These are phyloP conservation scores for Emericellopsis terricola DNA, from an alignment of 495 filamentous ascomycete species.

Conservation along the genomic window DNA sequence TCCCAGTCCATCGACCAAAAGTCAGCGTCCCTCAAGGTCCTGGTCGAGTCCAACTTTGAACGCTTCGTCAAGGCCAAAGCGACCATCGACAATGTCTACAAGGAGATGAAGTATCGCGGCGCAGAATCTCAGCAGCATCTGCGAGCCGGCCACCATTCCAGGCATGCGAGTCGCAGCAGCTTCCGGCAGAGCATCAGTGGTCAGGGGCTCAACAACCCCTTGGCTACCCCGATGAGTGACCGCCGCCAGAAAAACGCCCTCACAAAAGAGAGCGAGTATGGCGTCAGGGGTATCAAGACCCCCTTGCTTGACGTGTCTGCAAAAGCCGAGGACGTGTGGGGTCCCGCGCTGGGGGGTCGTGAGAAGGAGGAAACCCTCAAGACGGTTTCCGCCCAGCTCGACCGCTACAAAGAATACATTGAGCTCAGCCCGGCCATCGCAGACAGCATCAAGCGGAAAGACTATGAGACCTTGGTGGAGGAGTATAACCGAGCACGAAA, in stretches of 20 bases:
- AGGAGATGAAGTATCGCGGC: conserved; percentile 86
- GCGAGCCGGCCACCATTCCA: conserved; percentile 31
- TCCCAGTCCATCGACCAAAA: conserved; percentile 91
- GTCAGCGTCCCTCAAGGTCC: conserved; percentile 80
- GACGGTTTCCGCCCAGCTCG: conserved; percentile 50
- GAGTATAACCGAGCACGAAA: conserved; percentile 64
- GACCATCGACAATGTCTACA: conserved; percentile 95
- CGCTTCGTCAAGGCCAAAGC: conserved; percentile 91
- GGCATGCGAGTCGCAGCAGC: conserved; percentile 43
- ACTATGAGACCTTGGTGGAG: conserved; percentile 74
- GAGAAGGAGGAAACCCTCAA: conserved; percentile 80
- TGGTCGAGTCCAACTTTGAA: conserved; percentile 96
- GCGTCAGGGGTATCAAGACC: conserved; percentile 72
- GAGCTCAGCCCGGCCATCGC: conserved; percentile 60
- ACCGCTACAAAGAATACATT: conserved; percentile 61
- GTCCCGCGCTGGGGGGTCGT: conserved; percentile 78
- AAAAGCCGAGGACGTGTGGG: conserved; percentile 94
- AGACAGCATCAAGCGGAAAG: conserved; percentile 73
- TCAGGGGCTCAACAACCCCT: conserved; percentile 12
- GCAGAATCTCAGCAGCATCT: conserved; percentile 38
- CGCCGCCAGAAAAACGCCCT: conserved; percentile 73
- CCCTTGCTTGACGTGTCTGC: conserved; percentile 75
- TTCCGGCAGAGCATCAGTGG: conserved; percentile 40
- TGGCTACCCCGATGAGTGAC: conserved; percentile 17
- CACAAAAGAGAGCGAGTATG: conserved; percentile 86